Percentiles rank a stretch among this genome's conserved stretches.
phyloP scores from a whole-genome alignment of 164 flowering plant genomes.

The Macadamia tetraphylla region DNA sequence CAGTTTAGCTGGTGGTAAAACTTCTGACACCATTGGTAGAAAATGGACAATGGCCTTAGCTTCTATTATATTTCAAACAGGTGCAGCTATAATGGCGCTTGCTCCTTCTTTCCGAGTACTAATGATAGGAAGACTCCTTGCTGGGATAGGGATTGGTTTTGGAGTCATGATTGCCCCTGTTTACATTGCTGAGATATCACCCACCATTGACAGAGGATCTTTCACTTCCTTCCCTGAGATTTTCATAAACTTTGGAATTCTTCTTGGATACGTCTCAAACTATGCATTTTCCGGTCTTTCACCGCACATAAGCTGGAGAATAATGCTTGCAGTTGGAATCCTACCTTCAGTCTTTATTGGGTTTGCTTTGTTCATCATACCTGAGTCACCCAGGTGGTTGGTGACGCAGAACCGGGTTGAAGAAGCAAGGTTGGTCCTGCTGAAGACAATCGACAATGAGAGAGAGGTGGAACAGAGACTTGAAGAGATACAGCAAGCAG shows the following conservation, averaged over 20 bases:
- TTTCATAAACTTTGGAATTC: conserved; percentile 79
- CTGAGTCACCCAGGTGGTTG: conserved; percentile 96
- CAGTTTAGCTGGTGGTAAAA: conserved; percentile 82
- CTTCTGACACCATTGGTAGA: conserved; percentile 81
- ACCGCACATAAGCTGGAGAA: conserved; percentile 60
- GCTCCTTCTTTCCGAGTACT: conserved; percentile 63
- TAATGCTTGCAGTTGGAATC: conserved; percentile 92
- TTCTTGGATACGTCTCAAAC: conserved; percentile 88
- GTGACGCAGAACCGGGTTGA: conserved; percentile 63
- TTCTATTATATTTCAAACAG: conserved; percentile 69
- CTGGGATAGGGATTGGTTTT: conserved; percentile 86
- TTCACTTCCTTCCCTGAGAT: conserved; percentile 89
- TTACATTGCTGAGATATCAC: conserved; percentile 91
- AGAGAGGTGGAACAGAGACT: conserved; percentile 72
- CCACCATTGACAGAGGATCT: conserved; percentile 61
- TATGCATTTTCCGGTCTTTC: conserved; percentile 72
- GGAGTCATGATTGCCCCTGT: conserved; percentile 90
- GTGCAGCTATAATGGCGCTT: conserved; percentile 70
- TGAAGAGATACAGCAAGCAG: conserved; percentile 68
- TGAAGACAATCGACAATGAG: conserved; percentile 58
- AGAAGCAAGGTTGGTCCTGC: conserved; percentile 68
- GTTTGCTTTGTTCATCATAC: conserved; percentile 69
- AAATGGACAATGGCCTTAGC: conserved; percentile 97
- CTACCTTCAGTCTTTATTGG: conserved; percentile 77
- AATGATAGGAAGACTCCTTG: conserved; percentile 72